Evolutionary conservation across 2,329 filamentous ascomycete species (phyloP), one percentile per base, ranked within the genome.

Genomic region (Fusarium sp.): DNA sequence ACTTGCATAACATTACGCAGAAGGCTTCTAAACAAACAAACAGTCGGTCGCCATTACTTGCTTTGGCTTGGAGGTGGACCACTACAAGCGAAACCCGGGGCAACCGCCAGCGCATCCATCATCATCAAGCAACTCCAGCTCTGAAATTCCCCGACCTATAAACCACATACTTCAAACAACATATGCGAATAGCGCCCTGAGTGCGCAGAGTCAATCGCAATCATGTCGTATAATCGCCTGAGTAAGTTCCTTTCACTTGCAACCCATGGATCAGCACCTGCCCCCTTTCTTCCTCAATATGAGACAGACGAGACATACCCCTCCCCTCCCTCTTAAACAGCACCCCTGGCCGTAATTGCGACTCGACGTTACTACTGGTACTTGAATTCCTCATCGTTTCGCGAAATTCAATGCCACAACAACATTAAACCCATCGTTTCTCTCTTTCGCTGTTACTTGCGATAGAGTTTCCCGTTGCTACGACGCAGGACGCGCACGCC

Each of bases 171-270:
- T 37, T 47, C 25, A n/a, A 27, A 23, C 25, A 27, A 18, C 32
- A 27, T 42, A 49, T 60, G 48, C 61, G 53, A 54, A 65, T 41
- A 59, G 72, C 73, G 63, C 73, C 61, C 60, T 37, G 41, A 62
- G 68, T 72, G 73, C 73, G 73, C 73, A 68, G 66, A 63, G 63
- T 69, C 69, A 55, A 55, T 37, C 67, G 66, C 74, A 56, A 81
- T 78, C 81, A 92, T 92, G 89, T 88, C 89, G 78, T 93, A 93
- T 83, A 92, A 92, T 84, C 89, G 90, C 75, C 81, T 93, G 85
- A 89, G 90, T 88, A 86, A 83, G 88, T 88, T 25, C 21, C 43
- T 16, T 51, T 46, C 51, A 23, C 63, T 58, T 54, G 47, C 58
- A 55, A 71, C 60, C 64, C 66, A 63, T 57, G 55, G 62, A 62